These are phyloP conservation scores for Globomyces pollinis-pini DNA, from an alignment of 192 early-diverging fungal genomes.

Conservation along the genomic window DNA sequence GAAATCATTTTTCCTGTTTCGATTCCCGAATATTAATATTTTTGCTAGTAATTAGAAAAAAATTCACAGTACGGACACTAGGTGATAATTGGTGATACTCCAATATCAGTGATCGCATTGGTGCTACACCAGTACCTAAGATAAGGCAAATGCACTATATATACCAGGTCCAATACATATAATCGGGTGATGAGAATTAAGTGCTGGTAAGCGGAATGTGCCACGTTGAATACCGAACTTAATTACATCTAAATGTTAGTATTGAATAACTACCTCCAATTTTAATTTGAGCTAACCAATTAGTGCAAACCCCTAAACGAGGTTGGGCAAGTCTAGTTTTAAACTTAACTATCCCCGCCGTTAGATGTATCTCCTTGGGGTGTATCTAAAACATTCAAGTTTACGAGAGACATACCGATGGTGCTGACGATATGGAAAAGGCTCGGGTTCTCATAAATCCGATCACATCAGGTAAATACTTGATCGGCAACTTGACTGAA, in stretches of 20 bases:
- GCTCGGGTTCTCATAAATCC: slow-evolving; percentile 67
- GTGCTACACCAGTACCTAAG: slow-evolving; percentile 76
- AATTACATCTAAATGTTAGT: slow-evolving; percentile 15
- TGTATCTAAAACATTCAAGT: too few relatives aligned
- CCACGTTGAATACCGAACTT: slow-evolving; percentile 14
- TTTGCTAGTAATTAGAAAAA: slow-evolving; percentile 6
- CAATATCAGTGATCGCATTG: slow-evolving; percentile 75
- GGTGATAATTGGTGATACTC: slow-evolving; percentile 41
- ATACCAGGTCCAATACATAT: slow-evolving; percentile 84
- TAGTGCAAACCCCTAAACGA: slow-evolving; percentile 76
- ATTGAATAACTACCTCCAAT: slow-evolving; percentile 23
- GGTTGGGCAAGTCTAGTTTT: slow-evolving; percentile 66
- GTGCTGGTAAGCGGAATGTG: slow-evolving; percentile 39
- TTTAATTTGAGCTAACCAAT: slow-evolving; percentile 51
- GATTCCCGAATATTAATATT: slow-evolving; percentile 85
- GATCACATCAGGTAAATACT: slow-evolving; percentile 80
- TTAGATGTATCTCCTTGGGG: slow-evolving; percentile 56
- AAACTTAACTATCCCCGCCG: slow-evolving; percentile 81
- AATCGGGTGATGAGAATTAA: slow-evolving; percentile 43
- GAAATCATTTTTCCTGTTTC: slow-evolving; percentile 64
- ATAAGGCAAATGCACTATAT: too few relatives aligned
- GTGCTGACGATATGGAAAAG: slow-evolving; percentile 81
- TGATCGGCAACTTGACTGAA: slow-evolving; percentile 58
- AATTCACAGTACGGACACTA: slow-evolving; percentile 20
- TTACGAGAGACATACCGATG: slow-evolving; percentile 4